These are phyloP conservation scores for Blastobotrys terrestris DNA, from an alignment of 805 yeast genomes.

Conservation along the genomic window DNA sequence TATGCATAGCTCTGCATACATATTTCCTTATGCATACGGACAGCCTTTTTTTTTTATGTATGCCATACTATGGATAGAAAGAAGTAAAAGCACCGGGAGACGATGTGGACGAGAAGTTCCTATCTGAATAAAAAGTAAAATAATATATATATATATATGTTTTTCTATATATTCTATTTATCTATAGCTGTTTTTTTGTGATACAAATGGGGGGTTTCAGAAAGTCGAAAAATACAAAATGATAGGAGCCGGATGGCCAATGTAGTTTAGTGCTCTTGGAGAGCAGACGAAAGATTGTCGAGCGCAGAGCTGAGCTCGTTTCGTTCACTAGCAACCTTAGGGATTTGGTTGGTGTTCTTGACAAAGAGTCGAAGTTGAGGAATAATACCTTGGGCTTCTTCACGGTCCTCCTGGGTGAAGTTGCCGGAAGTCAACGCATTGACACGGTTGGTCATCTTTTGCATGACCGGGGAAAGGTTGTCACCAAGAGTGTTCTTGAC, in stretches of 20 bases:
- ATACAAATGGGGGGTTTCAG: too few relatives aligned
- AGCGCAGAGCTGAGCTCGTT: not conserved
- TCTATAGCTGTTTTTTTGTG: too few relatives aligned
- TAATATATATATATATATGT: too few relatives aligned
- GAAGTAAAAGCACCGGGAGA: too few relatives aligned
- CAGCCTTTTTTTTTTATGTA: too few relatives aligned
- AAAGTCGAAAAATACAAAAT: not conserved
- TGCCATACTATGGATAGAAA: too few relatives aligned
- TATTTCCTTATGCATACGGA: too few relatives aligned
- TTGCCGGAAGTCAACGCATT: not conserved
- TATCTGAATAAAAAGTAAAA: too few relatives aligned
- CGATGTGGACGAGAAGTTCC: too few relatives aligned
- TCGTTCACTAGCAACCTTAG: not conserved
- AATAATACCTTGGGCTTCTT: not conserved
- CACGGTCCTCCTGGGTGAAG: not conserved
- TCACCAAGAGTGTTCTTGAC: not conserved
- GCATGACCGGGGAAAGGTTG: not conserved
- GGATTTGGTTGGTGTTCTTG: not conserved
- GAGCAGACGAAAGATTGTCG: not conserved
- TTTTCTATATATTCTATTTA: too few relatives aligned
- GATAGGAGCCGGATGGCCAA: too few relatives aligned
- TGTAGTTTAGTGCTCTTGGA: not conserved
- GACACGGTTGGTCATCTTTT: not conserved
- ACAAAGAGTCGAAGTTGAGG: not conserved
- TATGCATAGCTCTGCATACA: too few relatives aligned